Evolutionary conservation across 176 grass and related monocot genomes (phyloP).

Genomic region (Oryza coarctata): DNA sequence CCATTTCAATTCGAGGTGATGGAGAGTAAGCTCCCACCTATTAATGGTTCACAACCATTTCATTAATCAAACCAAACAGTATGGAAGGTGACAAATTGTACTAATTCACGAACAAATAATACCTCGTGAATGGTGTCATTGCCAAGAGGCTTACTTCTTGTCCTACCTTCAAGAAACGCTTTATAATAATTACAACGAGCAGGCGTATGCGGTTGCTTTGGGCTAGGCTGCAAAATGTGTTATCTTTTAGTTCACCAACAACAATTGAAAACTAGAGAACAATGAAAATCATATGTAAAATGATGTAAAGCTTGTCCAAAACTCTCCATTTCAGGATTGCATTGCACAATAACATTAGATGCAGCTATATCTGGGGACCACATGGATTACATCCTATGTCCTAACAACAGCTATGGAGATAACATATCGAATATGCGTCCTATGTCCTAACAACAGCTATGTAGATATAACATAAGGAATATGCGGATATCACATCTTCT

Average conservation of each 20-base stretch:
- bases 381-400: neutral
- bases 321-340: neutral
- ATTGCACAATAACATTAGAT: conserved; percentile 16
- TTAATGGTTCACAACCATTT: conserved; percentile 30
- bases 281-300: neutral
- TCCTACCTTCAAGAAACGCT: conserved; percentile 45
- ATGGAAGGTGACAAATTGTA: conserved; percentile 13
- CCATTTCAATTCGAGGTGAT: conserved; percentile 64
- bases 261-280: neutral
- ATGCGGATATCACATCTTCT: conserved; percentile 24
- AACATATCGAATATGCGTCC: conserved; percentile 19
- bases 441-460: conserved; percentile 10
- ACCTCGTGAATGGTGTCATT: conserved; percentile 52
- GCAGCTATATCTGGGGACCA: conserved; percentile 39
- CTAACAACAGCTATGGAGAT: conserved; percentile 21
- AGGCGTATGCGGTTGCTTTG: conserved; percentile 49
- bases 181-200: conserved; percentile 53
- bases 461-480: conserved; percentile 30
- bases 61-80: conserved; percentile 29
- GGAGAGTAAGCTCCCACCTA: conserved; percentile 62
- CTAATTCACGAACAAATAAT: conserved; percentile 17
- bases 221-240: conserved; percentile 59
- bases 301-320: conserved; percentile 23
- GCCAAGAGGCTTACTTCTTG: conserved; percentile 41
- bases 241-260: conserved; percentile 16